These are phyloP conservation scores for Ogataea corticis DNA, from an alignment of 805 yeast genomes.

Conservation along the genomic window DNA sequence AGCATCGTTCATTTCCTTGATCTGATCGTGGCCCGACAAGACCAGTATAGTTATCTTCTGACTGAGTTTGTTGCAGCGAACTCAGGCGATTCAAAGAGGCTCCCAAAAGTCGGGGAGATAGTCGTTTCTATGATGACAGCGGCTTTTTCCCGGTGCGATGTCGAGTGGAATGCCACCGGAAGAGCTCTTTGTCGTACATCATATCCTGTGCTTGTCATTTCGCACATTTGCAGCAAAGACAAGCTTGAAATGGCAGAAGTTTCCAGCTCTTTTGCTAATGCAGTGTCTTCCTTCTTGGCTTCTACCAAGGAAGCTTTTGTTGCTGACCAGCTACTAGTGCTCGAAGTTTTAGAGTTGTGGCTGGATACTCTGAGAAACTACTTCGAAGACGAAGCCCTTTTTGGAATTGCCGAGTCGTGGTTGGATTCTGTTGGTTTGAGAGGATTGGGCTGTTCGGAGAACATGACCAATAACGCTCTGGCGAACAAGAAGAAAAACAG, in stretches of 20 bases:
- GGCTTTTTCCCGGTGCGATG: conserved; percentile 48
- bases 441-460: conserved; percentile 49
- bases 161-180: conserved; percentile 62
- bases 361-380: conserved; percentile 43
- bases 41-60: conserved; percentile 58
- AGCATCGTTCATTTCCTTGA: conserved; percentile 63
- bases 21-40: conserved; percentile 63
- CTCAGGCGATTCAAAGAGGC: conserved; percentile 18
- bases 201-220: conserved; percentile 48
- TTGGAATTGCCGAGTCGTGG: conserved; percentile 44
- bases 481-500: conserved; percentile 42
- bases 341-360: conserved; percentile 61
- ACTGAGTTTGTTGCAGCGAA: conserved; percentile 46
- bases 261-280: conserved; percentile 34
- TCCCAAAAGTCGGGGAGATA: conserved; percentile 54
- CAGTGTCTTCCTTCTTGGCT: conserved; percentile 45
- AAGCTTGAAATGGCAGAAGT: conserved; percentile 11
- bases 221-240: conserved; percentile 27
- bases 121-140: conserved; percentile 47
- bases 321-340: conserved; percentile 61
- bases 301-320: conserved; percentile 47
- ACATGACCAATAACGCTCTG: conserved; percentile 28
- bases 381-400: conserved; percentile 40
- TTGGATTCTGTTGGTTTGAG: conserved; percentile 56
- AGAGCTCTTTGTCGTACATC: conserved; percentile 64